Conservation (phyloP, 192 early-diverging fungal species). For the Linnemannia zychae region DNA sequence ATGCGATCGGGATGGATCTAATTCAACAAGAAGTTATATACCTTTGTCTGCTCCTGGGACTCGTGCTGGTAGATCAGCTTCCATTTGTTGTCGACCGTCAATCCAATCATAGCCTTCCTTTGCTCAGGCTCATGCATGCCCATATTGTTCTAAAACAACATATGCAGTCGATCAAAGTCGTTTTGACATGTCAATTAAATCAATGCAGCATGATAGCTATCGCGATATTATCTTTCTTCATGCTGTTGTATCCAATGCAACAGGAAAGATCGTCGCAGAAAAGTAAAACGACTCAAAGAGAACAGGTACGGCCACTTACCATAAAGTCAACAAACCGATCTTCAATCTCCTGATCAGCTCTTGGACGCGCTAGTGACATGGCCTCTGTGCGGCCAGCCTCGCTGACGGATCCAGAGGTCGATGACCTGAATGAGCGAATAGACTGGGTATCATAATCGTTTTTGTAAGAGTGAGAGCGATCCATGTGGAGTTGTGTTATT, state of each 20-base stretch:
- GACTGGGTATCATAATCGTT: constrained; percentile 39
- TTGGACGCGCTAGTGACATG: constrained; percentile 45
- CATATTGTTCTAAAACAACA: constrained; percentile 58
- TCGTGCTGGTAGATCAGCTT: constrained; percentile 68
- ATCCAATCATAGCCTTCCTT: constrained; percentile 61
- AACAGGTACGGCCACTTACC: constrained; percentile 35
- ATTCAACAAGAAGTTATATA: background rate
- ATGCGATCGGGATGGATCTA: background rate
- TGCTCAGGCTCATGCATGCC: constrained; percentile 64
- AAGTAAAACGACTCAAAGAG: background rate
- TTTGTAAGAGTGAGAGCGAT: constrained; percentile 26
- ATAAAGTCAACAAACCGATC: constrained; percentile 69
- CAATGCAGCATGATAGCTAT: no score
- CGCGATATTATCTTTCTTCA: background rate
- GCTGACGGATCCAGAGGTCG: constrained; percentile 34
- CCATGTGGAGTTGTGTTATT: constrained; percentile 17
- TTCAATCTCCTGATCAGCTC: constrained; percentile 65
- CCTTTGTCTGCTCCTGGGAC: constrained; percentile 56
- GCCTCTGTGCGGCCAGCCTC: constrained; percentile 42
- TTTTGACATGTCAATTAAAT: no score
- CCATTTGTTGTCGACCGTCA: constrained; percentile 70
- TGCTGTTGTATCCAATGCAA: no score
- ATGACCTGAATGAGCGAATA: constrained; percentile 33
- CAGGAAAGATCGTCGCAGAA: background rate
- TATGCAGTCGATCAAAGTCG: background rate